phyloP scores from a whole-genome alignment of 805 yeast genomes.

The Candida michaelii region DNA sequence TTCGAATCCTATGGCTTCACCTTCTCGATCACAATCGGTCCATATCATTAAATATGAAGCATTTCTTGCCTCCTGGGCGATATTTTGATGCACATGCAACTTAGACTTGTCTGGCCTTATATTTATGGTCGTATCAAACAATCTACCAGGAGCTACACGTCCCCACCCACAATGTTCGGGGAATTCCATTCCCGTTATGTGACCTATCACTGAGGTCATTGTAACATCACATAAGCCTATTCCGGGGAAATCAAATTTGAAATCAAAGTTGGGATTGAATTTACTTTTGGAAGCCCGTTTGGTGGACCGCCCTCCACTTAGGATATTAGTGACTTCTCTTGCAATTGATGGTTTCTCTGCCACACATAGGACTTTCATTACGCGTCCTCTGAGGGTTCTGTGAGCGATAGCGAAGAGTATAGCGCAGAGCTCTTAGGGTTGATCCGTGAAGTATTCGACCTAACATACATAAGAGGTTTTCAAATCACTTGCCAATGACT shows the following conservation, averaged over 20 bases:
- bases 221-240: constrained; percentile 72
- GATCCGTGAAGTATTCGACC: too few species aligned
- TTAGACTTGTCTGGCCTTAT: constrained; percentile 26
- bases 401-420: too few species aligned
- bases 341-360: constrained; percentile 98
- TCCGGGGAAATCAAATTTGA: constrained; percentile 62
- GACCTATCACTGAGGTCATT: constrained; percentile 94
- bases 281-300: constrained; percentile 52
- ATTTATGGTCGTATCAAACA: constrained; percentile 72
- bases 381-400: not conserved
- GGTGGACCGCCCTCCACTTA: constrained; percentile 68
- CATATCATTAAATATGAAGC: constrained; percentile 79
- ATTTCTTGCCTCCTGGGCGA: constrained; percentile 58
- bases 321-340: constrained; percentile 69
- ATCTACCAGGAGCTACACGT: constrained; percentile 55
- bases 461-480: too few species aligned
- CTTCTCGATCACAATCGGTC: constrained; percentile 99
- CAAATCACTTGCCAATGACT: too few species aligned
- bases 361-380: constrained; percentile 75
- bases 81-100: constrained; percentile 42
- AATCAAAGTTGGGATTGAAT: constrained; percentile 78
- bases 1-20: constrained; percentile 89
- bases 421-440: too few species aligned
- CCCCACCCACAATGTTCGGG: constrained; percentile 66
- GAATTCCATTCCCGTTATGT: constrained; percentile 66